Percentiles rank a stretch among this genome's conserved stretches.
These are phyloP conservation scores for Achlya hypogyna DNA, from an alignment of 352 stramenopile species.

Conservation along the genomic window DNA sequence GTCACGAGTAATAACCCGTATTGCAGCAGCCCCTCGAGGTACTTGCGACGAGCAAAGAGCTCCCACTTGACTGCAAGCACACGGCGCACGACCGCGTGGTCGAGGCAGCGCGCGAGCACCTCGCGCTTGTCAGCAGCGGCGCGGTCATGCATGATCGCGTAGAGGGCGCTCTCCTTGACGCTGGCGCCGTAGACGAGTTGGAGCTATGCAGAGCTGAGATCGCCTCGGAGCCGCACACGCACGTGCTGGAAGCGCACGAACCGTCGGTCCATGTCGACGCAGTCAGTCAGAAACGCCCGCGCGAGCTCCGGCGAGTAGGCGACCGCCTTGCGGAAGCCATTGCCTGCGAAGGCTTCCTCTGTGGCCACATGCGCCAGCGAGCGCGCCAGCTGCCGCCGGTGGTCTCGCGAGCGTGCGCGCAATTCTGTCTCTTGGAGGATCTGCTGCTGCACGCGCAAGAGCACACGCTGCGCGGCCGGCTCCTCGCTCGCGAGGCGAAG, in stretches of 20 bases:
- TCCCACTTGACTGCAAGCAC: slow-evolving; percentile 15
- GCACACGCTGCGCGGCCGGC: too few relatives aligned
- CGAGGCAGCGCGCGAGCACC: neutral
- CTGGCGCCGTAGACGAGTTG: slow-evolving; percentile 1
- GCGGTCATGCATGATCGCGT: neutral
- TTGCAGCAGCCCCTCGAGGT: slow-evolving; percentile 6
- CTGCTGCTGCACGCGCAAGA: slow-evolving; percentile 3
- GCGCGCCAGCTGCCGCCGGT: slow-evolving; percentile 11
- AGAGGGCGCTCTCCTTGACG: neutral
- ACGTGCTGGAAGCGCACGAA: neutral
- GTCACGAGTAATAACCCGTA: slow-evolving; percentile 1
- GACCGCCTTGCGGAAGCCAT: slow-evolving; percentile 14
- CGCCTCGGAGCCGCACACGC: neutral
- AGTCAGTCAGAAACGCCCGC: slow-evolving; percentile 14
- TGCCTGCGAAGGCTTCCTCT: slow-evolving; percentile 3
- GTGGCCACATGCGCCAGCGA: neutral
- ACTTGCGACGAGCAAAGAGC: slow-evolving; percentile 17
- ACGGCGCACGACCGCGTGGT: slow-evolving; percentile 10
- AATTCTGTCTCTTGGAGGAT: neutral
- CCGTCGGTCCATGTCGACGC: slow-evolving; percentile 8
- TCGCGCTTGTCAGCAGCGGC: neutral
- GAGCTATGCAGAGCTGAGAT: neutral
- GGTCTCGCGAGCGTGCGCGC: slow-evolving; percentile 2
- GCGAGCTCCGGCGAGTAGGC: slow-evolving; percentile 2
- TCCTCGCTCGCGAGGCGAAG: too few relatives aligned